Evolutionary conservation across 176 grass and related monocot species (phyloP), one percentile per base, ranked within the genome.

Genomic region (Phoenix roebelenii): DNA sequence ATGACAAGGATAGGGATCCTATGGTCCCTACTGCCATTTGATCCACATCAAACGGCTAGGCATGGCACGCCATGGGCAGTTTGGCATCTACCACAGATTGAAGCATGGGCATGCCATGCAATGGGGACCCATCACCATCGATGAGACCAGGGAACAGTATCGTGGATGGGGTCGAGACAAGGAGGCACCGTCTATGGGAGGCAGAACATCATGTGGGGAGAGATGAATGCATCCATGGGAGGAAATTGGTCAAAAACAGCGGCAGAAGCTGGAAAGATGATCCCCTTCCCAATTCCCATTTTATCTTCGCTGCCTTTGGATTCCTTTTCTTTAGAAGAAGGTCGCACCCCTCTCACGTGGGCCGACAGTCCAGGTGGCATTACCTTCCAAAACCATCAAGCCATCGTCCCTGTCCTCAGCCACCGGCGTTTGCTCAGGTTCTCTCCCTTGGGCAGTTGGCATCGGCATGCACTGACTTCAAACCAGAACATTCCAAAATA

Each of bases 391-490:
- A 59, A 30, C 23, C 17, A 35, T 30, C 24, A 16, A 26, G 16
- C 22, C 19, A 22, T 5, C 4, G 18, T 22, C 58, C 19, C 35
- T 3, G 35, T 44, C 35, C 10, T 44, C 10, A 12, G 9, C 35
- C 35, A 17, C 26, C 16, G 17, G 15, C 58, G 39, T 39, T 14
- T 35, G 26, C 15, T 59, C 44, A 65, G 44, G 18, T 65, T 65
- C 10, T n/a, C 48, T 12, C 16, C 3, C 6, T 25, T 3, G 16
- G 20, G 62, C 62, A 65, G 18, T n/a, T 22, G 62, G 17, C 62
- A 65, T 65, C 44, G 62, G 35, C 62, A 26, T 65, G 61, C 61
- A 50, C 61, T 64, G 61, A 51, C 16, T 23, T 64, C 61, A 7
- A 10, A 18, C 14, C 62, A 5, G 20, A 50, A 25, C 4, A 22